Conservation (phyloP, 257 asterid species). For the Petrea volubilis region DNA sequence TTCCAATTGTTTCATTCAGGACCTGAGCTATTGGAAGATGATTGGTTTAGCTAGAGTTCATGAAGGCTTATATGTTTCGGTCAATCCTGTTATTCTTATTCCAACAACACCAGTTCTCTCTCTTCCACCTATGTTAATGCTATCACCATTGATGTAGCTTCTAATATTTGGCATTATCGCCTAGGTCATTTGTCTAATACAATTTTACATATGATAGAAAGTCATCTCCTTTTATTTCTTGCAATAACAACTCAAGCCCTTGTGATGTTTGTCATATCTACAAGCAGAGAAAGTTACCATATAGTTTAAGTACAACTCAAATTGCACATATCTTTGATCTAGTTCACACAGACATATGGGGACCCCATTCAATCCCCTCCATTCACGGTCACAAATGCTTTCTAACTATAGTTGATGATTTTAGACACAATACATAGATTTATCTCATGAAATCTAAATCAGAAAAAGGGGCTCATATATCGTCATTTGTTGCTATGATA, state of each 20-base stretch:
- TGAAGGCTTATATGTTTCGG: neutral
- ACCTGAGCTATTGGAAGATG: neutral
- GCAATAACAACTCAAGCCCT: neutral
- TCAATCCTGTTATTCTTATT: neutral
- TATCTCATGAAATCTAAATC: neutral
- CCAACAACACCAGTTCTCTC: neutral
- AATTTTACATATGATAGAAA: too few relatives aligned
- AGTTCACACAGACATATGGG: neutral
- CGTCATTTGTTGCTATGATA: neutral
- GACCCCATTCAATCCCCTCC: neutral
- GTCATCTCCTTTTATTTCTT: neutral
- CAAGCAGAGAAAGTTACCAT: neutral
- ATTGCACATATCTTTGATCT: neutral
- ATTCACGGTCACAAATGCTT: neutral
- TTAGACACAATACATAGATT: neutral
- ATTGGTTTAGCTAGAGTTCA: neutral
- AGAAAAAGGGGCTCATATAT: neutral
- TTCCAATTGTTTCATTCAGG: neutral
- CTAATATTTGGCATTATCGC: neutral
- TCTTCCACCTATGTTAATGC: too few relatives aligned
- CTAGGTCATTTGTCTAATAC: neutral
- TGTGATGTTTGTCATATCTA: neutral
- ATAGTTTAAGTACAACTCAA: neutral
- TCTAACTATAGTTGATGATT: neutral
- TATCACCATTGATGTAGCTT: neutral